Evolutionary conservation across 1,284 basidiomycete genomes (phyloP).

Genomic region (Malassezia yamatoensis): DNA sequence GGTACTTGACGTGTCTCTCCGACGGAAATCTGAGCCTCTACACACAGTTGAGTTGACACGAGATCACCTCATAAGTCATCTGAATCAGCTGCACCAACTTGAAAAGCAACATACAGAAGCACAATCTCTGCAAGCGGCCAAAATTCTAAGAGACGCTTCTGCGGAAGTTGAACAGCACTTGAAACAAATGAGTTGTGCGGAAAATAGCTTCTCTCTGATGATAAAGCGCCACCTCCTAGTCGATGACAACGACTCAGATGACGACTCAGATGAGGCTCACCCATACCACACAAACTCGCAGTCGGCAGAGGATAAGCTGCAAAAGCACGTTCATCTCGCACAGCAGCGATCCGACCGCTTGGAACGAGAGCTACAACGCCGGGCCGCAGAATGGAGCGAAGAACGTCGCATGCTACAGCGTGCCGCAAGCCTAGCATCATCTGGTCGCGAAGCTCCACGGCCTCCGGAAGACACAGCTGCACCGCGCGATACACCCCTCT

Average conservation of each 20-base stretch:
- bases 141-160: neutral
- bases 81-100: slow-evolving; percentile 28
- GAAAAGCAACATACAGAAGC: slow-evolving; percentile 20
- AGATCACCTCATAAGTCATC: slow-evolving; percentile 26
- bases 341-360: slow-evolving; percentile 4
- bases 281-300: neutral
- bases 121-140: neutral
- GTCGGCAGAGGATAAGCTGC: neutral
- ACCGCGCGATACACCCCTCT: no score
- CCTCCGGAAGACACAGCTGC: neutral
- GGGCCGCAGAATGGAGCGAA: neutral
- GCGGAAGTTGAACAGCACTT: slow-evolving; percentile 1
- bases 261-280: neutral
- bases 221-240: slow-evolving; percentile 3
- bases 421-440: neutral
- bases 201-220: neutral
- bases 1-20: slow-evolving; percentile 38
- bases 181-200: neutral
- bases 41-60: slow-evolving; percentile 24
- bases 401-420: slow-evolving; percentile 2
- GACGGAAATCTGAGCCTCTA: slow-evolving; percentile 19
- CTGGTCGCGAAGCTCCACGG: neutral
- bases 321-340: slow-evolving; percentile 5
- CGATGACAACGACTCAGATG: neutral
- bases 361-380: slow-evolving; percentile 5